Conservation (phyloP, 148 eudicot species). For the Arbutus unedo region DNA sequence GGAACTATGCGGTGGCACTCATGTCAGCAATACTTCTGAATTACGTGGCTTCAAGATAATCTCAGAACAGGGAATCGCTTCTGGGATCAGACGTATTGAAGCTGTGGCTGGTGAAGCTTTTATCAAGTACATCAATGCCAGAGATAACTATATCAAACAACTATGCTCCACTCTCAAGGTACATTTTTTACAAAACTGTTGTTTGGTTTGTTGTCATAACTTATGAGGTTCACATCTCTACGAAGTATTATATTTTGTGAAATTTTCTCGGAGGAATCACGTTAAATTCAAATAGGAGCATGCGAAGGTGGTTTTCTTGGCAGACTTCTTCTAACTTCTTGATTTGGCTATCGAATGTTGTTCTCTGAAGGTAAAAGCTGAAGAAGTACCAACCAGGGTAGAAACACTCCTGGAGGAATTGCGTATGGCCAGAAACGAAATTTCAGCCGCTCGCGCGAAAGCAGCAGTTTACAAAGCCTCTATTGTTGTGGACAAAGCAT, state of each 20-base stretch:
- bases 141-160: conserved; percentile 88
- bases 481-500: conserved; percentile 47
- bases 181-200: conserved; percentile 14
- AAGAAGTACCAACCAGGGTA: conserved; percentile 79
- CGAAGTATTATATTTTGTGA: not conserved
- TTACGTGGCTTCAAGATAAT: conserved; percentile 95
- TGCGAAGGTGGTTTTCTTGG: not conserved
- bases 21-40: conserved; percentile 82
- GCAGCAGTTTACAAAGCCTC: conserved; percentile 88
- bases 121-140: conserved; percentile 63
- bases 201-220: not conserved
- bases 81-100: conserved; percentile 95
- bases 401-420: conserved; percentile 70
- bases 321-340: not conserved
- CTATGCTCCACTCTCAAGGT: conserved; percentile 93
- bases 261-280: conserved; percentile 1
- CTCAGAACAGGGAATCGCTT: conserved; percentile 93
- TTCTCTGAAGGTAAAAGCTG: conserved; percentile 72
- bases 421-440: conserved; percentile 72
- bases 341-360: not conserved
- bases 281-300: not conserved
- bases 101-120: conserved; percentile 99
- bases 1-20: conserved; percentile 98
- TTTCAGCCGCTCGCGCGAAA: conserved; percentile 73
- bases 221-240: not conserved